These are phyloP conservation scores for Jaltomata sinuosa DNA, from an alignment of 257 asterid genomes.

Conservation along the genomic window DNA sequence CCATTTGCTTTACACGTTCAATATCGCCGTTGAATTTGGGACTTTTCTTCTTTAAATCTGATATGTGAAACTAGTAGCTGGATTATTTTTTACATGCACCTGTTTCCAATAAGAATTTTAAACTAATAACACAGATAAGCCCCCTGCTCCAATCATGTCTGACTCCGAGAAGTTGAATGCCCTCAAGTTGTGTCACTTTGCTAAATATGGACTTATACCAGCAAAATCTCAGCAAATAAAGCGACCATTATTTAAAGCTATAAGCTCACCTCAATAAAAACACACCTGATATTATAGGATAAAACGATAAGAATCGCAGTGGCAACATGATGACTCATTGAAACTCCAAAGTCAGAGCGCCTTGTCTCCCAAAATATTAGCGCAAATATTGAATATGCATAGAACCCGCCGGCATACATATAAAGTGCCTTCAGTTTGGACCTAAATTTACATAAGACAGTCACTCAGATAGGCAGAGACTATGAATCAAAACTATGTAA, in stretches of 20 bases:
- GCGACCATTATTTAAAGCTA: background rate
- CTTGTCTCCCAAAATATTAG: constrained; percentile 88
- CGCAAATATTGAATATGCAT: constrained; percentile 83
- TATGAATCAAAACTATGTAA: background rate
- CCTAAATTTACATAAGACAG: constrained; percentile 37
- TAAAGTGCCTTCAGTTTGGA: constrained; percentile 79
- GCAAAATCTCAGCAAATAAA: background rate
- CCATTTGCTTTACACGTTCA: background rate
- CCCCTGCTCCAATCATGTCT: background rate
- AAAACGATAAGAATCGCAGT: constrained; percentile 63
- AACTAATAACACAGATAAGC: background rate
- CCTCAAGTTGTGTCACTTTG: background rate
- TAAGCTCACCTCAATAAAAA: constrained; percentile 5
- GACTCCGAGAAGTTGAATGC: background rate
- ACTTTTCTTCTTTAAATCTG: background rate
- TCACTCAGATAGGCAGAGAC: background rate
- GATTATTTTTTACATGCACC: background rate
- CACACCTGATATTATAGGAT: constrained; percentile 67
- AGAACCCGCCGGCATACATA: constrained; percentile 85
- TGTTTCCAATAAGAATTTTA: background rate
- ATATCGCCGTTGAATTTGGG: background rate
- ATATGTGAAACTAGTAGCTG: background rate
- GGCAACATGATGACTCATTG: constrained; percentile 86
- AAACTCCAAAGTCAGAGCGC: constrained; percentile 93
- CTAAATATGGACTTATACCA: background rate